Evolutionary conservation across 2,329 filamentous ascomycete genomes (phyloP).

Genomic region (Pezicula radicicola): DNA sequence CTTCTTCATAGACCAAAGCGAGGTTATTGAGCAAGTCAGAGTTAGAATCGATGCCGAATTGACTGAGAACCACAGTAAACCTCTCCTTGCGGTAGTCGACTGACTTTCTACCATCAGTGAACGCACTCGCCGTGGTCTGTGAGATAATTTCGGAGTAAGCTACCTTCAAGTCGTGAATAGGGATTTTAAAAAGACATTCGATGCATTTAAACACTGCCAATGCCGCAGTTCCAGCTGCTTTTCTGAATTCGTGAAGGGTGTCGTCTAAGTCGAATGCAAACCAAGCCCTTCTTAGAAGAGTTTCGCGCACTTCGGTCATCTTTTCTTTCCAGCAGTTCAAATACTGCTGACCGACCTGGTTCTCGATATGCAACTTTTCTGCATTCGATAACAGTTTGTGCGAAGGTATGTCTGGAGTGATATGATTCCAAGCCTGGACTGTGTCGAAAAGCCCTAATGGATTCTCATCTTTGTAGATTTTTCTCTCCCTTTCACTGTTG

Average conservation of each 20-base stretch:
- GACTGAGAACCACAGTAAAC: slow-evolving; percentile 30
- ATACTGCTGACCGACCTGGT: no score
- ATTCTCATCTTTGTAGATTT: no score
- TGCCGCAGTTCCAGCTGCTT: slow-evolving; percentile 34
- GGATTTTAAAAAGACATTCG: slow-evolving; percentile 21
- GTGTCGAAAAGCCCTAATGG: no score
- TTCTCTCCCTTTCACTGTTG: no score
- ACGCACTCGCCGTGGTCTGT: slow-evolving; percentile 34
- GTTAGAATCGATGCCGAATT: slow-evolving; percentile 21
- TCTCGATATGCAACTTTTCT: no score
- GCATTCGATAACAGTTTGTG: no score
- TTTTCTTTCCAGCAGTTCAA: neutral
- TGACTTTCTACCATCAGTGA: slow-evolving; percentile 41
- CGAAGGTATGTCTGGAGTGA: no score
- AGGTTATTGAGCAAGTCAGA: neutral
- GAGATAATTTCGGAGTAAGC: slow-evolving; percentile 33
- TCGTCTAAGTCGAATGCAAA: slow-evolving; percentile 47
- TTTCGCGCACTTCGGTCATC: neutral
- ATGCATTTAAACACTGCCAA: slow-evolving; percentile 23
- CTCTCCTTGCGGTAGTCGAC: slow-evolving; percentile 39
- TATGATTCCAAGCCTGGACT: no score
- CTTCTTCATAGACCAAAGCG: slow-evolving; percentile 26
- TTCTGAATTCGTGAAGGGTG: slow-evolving; percentile 44
- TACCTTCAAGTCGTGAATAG: slow-evolving; percentile 14
- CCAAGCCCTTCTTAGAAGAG: slow-evolving; percentile 24